Percentiles rank a stretch among this genome's conserved stretches.
Evolutionary conservation across 768 basidiomycete species (phyloP).

Genomic region (Sporobolomyces pararoseus): DNA sequence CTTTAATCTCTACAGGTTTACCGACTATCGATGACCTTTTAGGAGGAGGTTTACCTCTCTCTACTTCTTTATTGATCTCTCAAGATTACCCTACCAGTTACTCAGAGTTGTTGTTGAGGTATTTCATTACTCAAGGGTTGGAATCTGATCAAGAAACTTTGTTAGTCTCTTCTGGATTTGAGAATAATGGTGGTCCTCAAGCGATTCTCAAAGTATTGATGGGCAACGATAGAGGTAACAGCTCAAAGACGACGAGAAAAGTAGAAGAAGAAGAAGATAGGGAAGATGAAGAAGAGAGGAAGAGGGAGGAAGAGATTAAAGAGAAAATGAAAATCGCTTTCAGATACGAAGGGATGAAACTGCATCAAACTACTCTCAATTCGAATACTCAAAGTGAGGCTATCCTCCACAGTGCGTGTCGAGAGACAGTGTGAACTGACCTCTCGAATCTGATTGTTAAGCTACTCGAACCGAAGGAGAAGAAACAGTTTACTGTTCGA

Average conservation of each 20-base stretch:
- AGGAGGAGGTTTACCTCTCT: constrained; percentile 82
- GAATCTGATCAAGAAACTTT: constrained; percentile 65
- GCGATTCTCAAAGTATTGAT: constrained; percentile 69
- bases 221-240: constrained; percentile 53
- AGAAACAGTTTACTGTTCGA: constrained; percentile 61
- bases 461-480: too few relatives aligned
- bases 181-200: constrained; percentile 52
- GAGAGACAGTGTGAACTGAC: neutral
- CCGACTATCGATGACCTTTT: constrained; percentile 92
- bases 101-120: constrained; percentile 76
- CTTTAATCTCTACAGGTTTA: constrained; percentile 70
- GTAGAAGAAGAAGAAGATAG: constrained; percentile 43
- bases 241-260: neutral
- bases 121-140: constrained; percentile 84
- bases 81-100: constrained; percentile 84
- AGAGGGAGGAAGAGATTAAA: constrained; percentile 43
- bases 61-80: constrained; percentile 68
- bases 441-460: too few relatives aligned
- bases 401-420: neutral
- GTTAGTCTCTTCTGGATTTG: constrained; percentile 56
- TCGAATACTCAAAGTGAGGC: constrained; percentile 8
- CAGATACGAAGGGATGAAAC: constrained; percentile 91
- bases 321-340: constrained; percentile 87
- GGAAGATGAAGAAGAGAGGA: constrained; percentile 47
- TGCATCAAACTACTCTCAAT: constrained; percentile 74